These are phyloP conservation scores for Chrysoporthe cubensis DNA, from an alignment of 2,329 filamentous ascomycete species.

Conservation along the genomic window DNA sequence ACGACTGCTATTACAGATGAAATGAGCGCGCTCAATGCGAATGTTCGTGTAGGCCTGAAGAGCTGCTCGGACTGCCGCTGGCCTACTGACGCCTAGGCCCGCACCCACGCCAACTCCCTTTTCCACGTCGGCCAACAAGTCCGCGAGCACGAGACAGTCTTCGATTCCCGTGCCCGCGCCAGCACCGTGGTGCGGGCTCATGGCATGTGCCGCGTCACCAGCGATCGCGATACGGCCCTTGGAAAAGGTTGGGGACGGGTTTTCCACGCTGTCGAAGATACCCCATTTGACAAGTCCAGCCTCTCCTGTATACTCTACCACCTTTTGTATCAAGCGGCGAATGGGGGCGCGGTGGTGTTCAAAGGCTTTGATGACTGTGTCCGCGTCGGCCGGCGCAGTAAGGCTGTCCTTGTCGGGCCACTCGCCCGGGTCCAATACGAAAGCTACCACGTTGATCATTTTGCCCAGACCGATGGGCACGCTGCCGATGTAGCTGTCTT, in stretches of 20 bases:
- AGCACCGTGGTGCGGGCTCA: slow-evolving; percentile 57
- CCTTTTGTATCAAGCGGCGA: neutral
- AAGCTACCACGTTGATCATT: slow-evolving; percentile 61
- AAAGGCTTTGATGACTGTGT: neutral
- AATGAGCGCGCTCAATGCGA: slow-evolving; percentile 47
- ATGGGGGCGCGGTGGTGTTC: neutral
- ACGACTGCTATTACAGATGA: slow-evolving; percentile 46
- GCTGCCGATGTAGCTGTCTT: slow-evolving; percentile 59
- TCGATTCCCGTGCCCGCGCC: slow-evolving; percentile 61
- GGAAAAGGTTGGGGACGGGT: slow-evolving; percentile 49
- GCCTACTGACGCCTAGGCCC: neutral
- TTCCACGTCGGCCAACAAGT: slow-evolving; percentile 35
- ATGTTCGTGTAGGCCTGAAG: slow-evolving; percentile 44
- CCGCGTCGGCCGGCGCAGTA: neutral
- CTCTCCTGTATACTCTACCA: slow-evolving; percentile 7
- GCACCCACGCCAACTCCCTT: neutral
- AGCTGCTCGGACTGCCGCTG: slow-evolving; percentile 33
- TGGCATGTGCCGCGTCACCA: slow-evolving; percentile 61
- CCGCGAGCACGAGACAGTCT: slow-evolving; percentile 51
- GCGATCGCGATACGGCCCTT: slow-evolving; percentile 51
- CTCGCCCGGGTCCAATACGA: slow-evolving; percentile 29
- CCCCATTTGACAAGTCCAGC: slow-evolving; percentile 17
- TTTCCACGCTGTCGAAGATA: slow-evolving; percentile 35
- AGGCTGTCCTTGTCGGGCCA: slow-evolving; percentile 3
- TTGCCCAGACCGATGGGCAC: slow-evolving; percentile 63